phyloP scores from a whole-genome alignment of 1,139 yeast species.

The Kodamaea sp. region DNA sequence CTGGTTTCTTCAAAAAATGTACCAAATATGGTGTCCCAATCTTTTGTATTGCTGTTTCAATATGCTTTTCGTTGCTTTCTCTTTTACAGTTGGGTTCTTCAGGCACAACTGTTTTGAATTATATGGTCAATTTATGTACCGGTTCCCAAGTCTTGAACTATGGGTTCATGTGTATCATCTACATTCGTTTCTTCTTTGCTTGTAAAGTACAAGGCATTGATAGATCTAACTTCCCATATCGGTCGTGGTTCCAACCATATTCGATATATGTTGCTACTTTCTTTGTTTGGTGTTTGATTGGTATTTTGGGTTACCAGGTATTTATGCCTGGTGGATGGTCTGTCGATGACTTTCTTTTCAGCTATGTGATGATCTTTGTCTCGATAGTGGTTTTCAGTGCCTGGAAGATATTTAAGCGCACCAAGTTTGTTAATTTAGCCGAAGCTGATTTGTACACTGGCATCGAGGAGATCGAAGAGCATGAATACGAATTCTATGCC shows the following conservation, averaged over 20 bases:
- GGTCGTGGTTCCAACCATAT: slow-evolving; percentile 34
- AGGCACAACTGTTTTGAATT: slow-evolving; percentile 64
- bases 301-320: slow-evolving; percentile 38
- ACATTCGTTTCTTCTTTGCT: slow-evolving; percentile 58
- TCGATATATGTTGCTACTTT: slow-evolving; percentile 27
- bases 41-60: slow-evolving; percentile 28
- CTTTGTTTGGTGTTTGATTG: slow-evolving; percentile 33
- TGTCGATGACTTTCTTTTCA: slow-evolving; percentile 38
- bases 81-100: slow-evolving; percentile 56
- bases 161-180: slow-evolving; percentile 59
- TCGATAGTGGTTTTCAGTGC: slow-evolving; percentile 26
- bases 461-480: slow-evolving; percentile 40
- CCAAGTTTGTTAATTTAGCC: slow-evolving; percentile 26
- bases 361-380: slow-evolving; percentile 40
- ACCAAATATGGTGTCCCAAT: slow-evolving; percentile 61
- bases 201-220: slow-evolving; percentile 41
- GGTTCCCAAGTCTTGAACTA: slow-evolving; percentile 77
- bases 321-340: slow-evolving; percentile 35
- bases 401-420: slow-evolving; percentile 35
- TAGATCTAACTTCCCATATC: slow-evolving; percentile 26
- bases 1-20: slow-evolving; percentile 31
- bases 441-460: slow-evolving; percentile 38
- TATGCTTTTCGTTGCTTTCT: slow-evolving; percentile 34
- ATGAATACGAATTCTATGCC: slow-evolving; percentile 40
- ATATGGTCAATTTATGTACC: slow-evolving; percentile 75